phyloP scores from a whole-genome alignment of 495 filamentous ascomycete species.

The Hypomontagnella monticulosa region DNA sequence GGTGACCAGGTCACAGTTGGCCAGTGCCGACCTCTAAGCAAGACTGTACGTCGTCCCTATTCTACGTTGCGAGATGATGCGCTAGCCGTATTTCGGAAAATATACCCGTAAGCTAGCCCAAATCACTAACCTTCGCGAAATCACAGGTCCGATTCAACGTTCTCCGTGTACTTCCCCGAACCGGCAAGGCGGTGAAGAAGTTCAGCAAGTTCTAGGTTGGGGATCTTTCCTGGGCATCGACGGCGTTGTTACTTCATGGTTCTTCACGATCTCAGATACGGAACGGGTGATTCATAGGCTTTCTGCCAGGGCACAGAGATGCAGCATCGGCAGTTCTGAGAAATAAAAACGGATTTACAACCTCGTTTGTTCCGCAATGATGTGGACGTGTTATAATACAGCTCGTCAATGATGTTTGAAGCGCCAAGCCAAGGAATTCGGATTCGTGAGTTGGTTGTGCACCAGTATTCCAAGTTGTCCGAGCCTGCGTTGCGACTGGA shows the following conservation, averaged over 20 bases:
- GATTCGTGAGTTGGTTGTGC: neutral
- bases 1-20: slow-evolving; percentile 99
- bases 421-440: neutral
- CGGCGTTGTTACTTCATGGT: slow-evolving; percentile 62
- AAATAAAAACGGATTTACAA: slow-evolving; percentile 48
- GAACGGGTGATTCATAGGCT: slow-evolving; percentile 58
- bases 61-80: neutral
- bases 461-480: no score
- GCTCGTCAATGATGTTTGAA: neutral
- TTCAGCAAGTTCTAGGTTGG: slow-evolving; percentile 93
- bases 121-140: slow-evolving; percentile 33
- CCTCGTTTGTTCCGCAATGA: neutral
- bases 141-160: slow-evolving; percentile 97
- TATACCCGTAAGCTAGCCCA: slow-evolving; percentile 9
- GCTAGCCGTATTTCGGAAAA: neutral
- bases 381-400: neutral
- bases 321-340: slow-evolving; percentile 60
- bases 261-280: slow-evolving; percentile 60
- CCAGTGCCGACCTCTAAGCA: slow-evolving; percentile 97
- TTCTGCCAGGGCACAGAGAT: slow-evolving; percentile 56
- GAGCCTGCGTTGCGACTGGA: no score
- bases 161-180: slow-evolving; percentile 94
- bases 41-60: slow-evolving; percentile 79
- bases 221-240: slow-evolving; percentile 60
- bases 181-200: slow-evolving; percentile 95